Base-by-base conservation (phyloP, 2,329 filamentous ascomycete species). In the Ophiostoma perfectum region DNA sequence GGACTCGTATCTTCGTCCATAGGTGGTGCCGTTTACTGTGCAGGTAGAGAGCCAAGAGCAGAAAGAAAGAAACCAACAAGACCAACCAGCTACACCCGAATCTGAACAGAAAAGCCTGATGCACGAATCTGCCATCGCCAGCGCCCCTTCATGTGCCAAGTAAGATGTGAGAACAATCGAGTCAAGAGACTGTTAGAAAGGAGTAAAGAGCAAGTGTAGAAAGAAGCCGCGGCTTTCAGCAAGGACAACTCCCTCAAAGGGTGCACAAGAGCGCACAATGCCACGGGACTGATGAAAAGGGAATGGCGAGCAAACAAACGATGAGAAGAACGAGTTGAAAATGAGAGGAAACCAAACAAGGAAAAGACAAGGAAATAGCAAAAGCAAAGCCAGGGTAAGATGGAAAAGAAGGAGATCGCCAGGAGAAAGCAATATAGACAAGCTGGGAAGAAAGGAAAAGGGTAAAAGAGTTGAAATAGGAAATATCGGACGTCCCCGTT, bases 1-100 rank as follows among this genome's bases (percentile, higher is more conserved):
- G 90, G 91, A 92, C 91, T 95, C 91, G 81, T 94, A 91, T 95
- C 91, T 87, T 95, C 90, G 84, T 92, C 91, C 89, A 85, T 82
- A 75, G 58, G 70, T 69, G 70, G 70, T 70, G 69, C 64, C 70
- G 16, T 38, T 52, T 42, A 52, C 27, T 42, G 60, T 18, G 42
- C 52, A 27, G 60, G 39, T 41, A 42, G 39, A 42, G 8, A 63
- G 27, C 39, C 16, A 38, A 64, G n/a, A 36, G 39, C 38, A 62
- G 69, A 68, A 67, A 73, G 72, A 76, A 75, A 76, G 74, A 73
- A 71, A 72, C 72, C 70, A 76, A 75, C 73, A 76, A 75, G 75
- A 65, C 44, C 16, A 66, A 3, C 55, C 11, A 49, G 18, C 11
- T 55, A 60, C 27, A 55, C n/a, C 18, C 27, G 2, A 27, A 36